A percentile compares a stretch with the other conserved stretches of the same genome.
Conservation (phyloP, 495 filamentous ascomycete species). For the Hypoxylon crocopeplum region DNA sequence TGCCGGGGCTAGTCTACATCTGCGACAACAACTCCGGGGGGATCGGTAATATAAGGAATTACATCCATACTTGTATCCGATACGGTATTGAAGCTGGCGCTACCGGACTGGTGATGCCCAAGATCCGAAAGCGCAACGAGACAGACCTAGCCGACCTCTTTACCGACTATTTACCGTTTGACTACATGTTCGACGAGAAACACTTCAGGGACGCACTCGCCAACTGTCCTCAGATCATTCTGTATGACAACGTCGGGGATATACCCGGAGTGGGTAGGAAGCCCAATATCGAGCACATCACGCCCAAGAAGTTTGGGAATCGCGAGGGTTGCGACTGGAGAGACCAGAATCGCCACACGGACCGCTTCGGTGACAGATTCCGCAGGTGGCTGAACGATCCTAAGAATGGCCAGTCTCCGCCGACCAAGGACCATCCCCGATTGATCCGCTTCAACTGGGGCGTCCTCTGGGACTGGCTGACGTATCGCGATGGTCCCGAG, state of each 20-base stretch:
- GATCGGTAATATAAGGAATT: conserved; percentile 61
- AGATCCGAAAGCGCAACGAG: conserved; percentile 47
- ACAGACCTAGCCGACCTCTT: conserved; percentile 47
- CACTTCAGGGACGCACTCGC: conserved; percentile 52
- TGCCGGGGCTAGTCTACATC: conserved; percentile 51
- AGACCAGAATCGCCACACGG: conserved; percentile 56
- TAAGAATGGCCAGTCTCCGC: conserved; percentile 36
- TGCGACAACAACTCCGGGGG: conserved; percentile 63
- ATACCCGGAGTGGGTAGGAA: conserved; percentile 29
- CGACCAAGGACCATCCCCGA: conserved; percentile 42
- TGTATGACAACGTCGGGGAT: conserved; percentile 48
- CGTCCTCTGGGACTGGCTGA: conserved; percentile 55
- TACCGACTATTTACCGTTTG: conserved; percentile 46
- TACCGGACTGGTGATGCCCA: conserved; percentile 52
- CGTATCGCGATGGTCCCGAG: conserved; percentile 53
- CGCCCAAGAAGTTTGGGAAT: conserved; percentile 51
- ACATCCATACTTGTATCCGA: conserved; percentile 59
- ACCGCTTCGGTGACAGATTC: conserved; percentile 50
- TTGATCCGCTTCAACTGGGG: conserved; percentile 56
- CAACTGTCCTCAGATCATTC: conserved; percentile 53
- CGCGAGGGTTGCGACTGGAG: conserved; percentile 53
- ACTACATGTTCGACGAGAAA: conserved; percentile 56
- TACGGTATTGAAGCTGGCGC: conserved; percentile 60
- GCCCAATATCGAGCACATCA: conserved; percentile 51
- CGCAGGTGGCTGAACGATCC: conserved; percentile 39